Evolutionary conservation across 2,329 filamentous ascomycete species (phyloP).

Genomic region (Epichloe typhina): DNA sequence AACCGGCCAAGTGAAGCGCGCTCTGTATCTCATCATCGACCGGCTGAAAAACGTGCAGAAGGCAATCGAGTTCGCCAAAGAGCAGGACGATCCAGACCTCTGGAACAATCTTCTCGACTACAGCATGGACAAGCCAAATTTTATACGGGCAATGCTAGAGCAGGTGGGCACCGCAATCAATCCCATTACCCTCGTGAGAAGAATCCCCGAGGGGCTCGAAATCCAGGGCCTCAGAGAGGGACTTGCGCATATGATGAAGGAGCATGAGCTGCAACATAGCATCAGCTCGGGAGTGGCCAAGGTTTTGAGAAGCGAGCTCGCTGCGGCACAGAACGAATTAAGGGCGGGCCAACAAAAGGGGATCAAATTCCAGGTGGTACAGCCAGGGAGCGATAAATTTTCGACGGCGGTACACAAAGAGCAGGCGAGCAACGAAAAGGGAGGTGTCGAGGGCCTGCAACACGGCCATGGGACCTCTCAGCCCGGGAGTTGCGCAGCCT

Average conservation of each 20-base stretch:
- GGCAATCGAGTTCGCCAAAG: slow-evolving; percentile 88
- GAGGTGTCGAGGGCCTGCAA: slow-evolving; percentile 3
- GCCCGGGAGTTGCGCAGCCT: slow-evolving; percentile 47
- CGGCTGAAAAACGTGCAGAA: slow-evolving; percentile 83
- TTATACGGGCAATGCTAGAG: slow-evolving; percentile 83
- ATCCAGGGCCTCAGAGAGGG: slow-evolving; percentile 85
- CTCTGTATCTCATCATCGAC: slow-evolving; percentile 85
- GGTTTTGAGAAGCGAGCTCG: slow-evolving; percentile 79
- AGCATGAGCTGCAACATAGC: slow-evolving; percentile 89
- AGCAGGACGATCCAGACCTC: slow-evolving; percentile 79
- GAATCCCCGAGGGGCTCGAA: slow-evolving; percentile 86
- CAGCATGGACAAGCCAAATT: slow-evolving; percentile 92
- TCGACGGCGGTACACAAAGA: slow-evolving; percentile 13
- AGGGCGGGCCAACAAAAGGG: slow-evolving; percentile 69
- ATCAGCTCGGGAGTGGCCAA: slow-evolving; percentile 83
- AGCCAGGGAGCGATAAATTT: slow-evolving; percentile 28
- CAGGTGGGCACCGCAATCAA: slow-evolving; percentile 91
- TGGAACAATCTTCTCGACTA: slow-evolving; percentile 94
- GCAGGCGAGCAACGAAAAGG: slow-evolving; percentile 11
- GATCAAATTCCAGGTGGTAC: slow-evolving; percentile 72
- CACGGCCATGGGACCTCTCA: slow-evolving; percentile 21
- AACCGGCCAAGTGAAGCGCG: slow-evolving; percentile 84
- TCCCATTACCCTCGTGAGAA: slow-evolving; percentile 75
- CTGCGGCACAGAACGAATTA: slow-evolving; percentile 66
- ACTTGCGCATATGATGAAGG: slow-evolving; percentile 79